phyloP scores from a whole-genome alignment of 495 filamentous ascomycete genomes.

The Podospora bellae-mahoneyi region DNA sequence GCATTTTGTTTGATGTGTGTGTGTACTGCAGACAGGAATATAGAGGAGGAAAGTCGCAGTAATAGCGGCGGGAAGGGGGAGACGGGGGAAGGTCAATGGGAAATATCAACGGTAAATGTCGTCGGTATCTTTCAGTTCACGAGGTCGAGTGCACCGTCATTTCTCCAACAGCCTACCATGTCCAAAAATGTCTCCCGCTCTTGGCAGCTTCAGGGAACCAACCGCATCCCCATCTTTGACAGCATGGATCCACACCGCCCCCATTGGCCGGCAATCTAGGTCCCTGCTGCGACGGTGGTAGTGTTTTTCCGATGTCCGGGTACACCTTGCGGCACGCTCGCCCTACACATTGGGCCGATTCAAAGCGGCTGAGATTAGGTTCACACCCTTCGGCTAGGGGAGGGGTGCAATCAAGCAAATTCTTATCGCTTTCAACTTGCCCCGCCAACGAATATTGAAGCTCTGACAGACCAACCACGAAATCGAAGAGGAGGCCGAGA shows the following conservation, averaged over 20 bases:
- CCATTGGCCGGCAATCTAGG: slow-evolving; percentile 3
- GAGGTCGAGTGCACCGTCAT: slow-evolving; percentile 18
- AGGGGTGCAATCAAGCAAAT: background rate
- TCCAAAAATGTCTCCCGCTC: slow-evolving; percentile 11
- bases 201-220: slow-evolving; percentile 18
- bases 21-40: background rate
- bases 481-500: background rate
- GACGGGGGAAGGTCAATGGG: too few species aligned
- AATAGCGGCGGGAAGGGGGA: background rate
- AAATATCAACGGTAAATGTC: background rate
- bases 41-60: background rate
- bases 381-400: background rate
- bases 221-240: slow-evolving; percentile 4
- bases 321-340: background rate
- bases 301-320: slow-evolving; percentile 19
- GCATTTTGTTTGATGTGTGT: slow-evolving; percentile 33
- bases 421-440: background rate
- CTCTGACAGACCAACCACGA: slow-evolving; percentile 5
- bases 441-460: slow-evolving; percentile 12
- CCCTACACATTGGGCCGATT: slow-evolving; percentile 1
- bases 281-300: slow-evolving; percentile 12
- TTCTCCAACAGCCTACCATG: slow-evolving; percentile 18
- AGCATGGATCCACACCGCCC: slow-evolving; percentile 9
- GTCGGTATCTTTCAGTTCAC: slow-evolving; percentile 4
- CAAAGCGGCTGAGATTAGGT: background rate